Evolutionary conservation across 2,329 filamentous ascomycete species (phyloP).

Genomic region (Pseudogymnoascus sp.): DNA sequence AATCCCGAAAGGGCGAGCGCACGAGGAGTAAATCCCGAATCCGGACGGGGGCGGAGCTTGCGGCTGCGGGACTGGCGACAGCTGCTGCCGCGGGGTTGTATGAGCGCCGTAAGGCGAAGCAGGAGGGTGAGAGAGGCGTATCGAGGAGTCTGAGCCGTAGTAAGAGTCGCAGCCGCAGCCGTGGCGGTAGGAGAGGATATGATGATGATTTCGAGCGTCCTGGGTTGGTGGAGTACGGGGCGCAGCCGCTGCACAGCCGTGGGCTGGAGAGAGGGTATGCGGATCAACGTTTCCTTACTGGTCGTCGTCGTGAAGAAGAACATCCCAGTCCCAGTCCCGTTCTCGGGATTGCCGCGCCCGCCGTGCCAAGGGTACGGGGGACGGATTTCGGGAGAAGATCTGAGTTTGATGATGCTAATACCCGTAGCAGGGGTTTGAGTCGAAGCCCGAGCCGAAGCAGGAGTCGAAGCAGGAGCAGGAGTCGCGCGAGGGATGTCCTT

Average conservation of each 20-base stretch:
- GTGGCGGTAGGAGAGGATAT: conserved; percentile 39
- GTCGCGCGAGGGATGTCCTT: conserved; percentile 46
- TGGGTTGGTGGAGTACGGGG: conserved; percentile 58
- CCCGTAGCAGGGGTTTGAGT: conserved; percentile 25
- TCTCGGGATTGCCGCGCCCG: conserved; percentile 39
- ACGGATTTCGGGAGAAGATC: conserved; percentile 23
- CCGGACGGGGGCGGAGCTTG: conserved; percentile 50
- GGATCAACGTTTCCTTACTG: background rate
- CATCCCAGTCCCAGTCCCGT: conserved; percentile 36
- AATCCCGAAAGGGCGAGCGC: conserved; percentile 40
- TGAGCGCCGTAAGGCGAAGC: conserved; percentile 53
- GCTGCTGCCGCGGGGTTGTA: conserved; percentile 54
- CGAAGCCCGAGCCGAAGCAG: conserved; percentile 3
- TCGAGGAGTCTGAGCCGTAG: conserved; percentile 30
- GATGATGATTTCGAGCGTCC: conserved; percentile 23
- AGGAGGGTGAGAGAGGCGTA: conserved; percentile 33
- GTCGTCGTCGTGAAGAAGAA: background rate
- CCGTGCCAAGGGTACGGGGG: conserved; percentile 28
- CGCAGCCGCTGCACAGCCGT: conserved; percentile 43
- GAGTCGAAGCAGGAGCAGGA: conserved; percentile 43
- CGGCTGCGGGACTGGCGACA: conserved; percentile 51
- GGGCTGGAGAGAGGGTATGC: conserved; percentile 17
- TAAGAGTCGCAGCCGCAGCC: conserved; percentile 37
- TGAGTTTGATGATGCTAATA: conserved; percentile 21
- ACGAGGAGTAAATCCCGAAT: conserved; percentile 34